Evolutionary conservation across 2,329 filamentous ascomycete genomes (phyloP).

Genomic region (Colletotrichum destructivum): DNA sequence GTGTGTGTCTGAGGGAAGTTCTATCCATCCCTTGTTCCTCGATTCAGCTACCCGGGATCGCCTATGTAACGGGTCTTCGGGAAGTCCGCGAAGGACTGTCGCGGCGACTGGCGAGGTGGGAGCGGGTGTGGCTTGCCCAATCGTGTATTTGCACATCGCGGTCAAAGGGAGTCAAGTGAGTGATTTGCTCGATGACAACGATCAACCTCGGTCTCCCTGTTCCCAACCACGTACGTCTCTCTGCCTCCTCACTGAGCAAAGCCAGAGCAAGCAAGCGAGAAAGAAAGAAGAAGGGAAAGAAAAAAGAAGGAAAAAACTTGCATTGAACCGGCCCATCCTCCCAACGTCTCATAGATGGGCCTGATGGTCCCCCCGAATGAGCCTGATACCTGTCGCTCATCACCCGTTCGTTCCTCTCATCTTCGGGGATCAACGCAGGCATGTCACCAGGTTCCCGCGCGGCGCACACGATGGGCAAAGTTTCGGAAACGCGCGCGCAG

Average conservation of each 20-base stretch:
- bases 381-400: conserved; percentile 38
- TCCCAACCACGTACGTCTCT: background rate
- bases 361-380: conserved; percentile 10
- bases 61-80: conserved; percentile 25
- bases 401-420: conserved; percentile 43
- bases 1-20: background rate
- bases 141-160: background rate
- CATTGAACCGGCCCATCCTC: conserved; percentile 18
- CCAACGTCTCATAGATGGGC: conserved; percentile 32
- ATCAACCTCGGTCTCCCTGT: background rate
- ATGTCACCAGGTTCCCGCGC: conserved; percentile 24
- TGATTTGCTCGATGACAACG: background rate
- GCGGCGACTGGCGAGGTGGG: background rate
- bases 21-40: background rate
- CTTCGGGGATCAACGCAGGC: conserved; percentile 39
- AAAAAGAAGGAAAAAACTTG: conserved; percentile 9
- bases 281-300: background rate
- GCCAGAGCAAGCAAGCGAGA: background rate
- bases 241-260: background rate
- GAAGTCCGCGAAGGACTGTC: conserved; percentile 11
- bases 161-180: background rate
- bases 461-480: conserved; percentile 19
- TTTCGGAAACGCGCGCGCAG: conserved; percentile 30
- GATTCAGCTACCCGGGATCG: conserved; percentile 22
- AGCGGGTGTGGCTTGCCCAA: too few species aligned